Conservation (phyloP, 139 green algal genomes). For the Helicosporidium sp. region DNA sequence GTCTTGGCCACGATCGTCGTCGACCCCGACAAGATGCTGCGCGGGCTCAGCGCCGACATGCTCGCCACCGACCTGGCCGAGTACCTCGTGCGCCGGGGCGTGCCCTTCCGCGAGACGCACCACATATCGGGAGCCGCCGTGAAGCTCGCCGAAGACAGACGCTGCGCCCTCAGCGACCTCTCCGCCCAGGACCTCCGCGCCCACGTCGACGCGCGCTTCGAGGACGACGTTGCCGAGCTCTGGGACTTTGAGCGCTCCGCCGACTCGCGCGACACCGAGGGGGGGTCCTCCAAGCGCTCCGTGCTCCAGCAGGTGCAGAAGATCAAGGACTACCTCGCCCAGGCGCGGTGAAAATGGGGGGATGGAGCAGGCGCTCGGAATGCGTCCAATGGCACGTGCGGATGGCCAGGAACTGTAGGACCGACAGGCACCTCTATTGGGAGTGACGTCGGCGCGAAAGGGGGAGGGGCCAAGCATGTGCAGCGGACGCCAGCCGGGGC, state of each 20-base stretch:
- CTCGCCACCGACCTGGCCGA: constrained; percentile 94
- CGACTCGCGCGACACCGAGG: constrained; percentile 82
- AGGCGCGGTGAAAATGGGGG: background rate
- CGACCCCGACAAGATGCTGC: constrained; percentile 62
- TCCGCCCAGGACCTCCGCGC: constrained; percentile 49
- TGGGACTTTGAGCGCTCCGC: constrained; percentile 69
- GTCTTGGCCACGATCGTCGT: constrained; percentile 78
- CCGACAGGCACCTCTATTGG: too few relatives aligned
- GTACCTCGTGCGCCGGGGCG: constrained; percentile 96
- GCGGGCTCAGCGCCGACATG: constrained; percentile 78
- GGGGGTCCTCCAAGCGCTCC: constrained; percentile 55
- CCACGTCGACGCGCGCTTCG: constrained; percentile 78
- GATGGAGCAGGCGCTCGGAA: too few relatives aligned
- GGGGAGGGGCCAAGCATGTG: too few relatives aligned
- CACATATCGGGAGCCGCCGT: constrained; percentile 79
- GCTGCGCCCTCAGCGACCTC: constrained; percentile 50
- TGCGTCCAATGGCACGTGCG: too few relatives aligned
- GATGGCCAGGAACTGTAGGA: too few relatives aligned
- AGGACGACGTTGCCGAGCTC: constrained; percentile 63
- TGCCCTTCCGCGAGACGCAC: constrained; percentile 86
- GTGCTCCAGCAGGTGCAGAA: constrained; percentile 78
- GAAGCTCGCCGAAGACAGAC: constrained; percentile 71
- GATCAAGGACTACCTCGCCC: constrained; percentile 36
- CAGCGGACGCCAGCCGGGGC: too few relatives aligned
- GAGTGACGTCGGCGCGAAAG: too few relatives aligned